Evolutionary conservation across 495 filamentous ascomycete genomes (phyloP), one percentile per base, ranked within the genome.

Genomic region (Aspergillus avenaceus): DNA sequence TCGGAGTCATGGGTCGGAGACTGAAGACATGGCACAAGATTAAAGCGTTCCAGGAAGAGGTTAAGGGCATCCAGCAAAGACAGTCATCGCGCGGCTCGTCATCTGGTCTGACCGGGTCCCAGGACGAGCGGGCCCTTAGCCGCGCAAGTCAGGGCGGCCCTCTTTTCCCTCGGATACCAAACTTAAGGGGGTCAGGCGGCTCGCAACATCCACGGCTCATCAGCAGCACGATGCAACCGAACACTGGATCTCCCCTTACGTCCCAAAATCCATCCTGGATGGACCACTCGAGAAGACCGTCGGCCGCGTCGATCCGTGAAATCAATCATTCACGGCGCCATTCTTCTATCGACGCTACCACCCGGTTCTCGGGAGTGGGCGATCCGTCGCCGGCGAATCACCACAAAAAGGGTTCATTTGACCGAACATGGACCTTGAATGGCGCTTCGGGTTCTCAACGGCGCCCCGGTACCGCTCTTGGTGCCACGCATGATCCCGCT

Each of bases 21-120:
- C 73, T 93, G 62, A 93, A 90, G 60, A 95, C 87, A n/a, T 99
- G 91, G 91, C 86, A 95, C 61, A 92, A 90, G 62, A 87, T 97
- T 58, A 92, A 91, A 65, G 73, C 79, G 3, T 77, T 97, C 54
- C 91, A 97, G 65, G 84, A 96, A 60, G 86, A 96, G 60, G 83
- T 91, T 45, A 77, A 80, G 54, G 67, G 69, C 29, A 50, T 68
- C 28, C 61, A 60, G 14, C 46, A 40, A 42, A 54, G 55, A 27
- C 53, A 51, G 32, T 47, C 43, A 40, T 56, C 51, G 13, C 54
- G 67, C 43, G 64, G 64, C 25, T 70, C 70, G 4, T 49, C 58
- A 12, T 60, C 65, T 8, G 59, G 62, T 37, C 62, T 61, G 38
- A 60, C 70, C 42, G 58, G 49, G 13, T 58, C 65, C 18, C 53